Base-by-base conservation (phyloP, 2,329 filamentous ascomycete species). In the Xylariaceae sp. region DNA sequence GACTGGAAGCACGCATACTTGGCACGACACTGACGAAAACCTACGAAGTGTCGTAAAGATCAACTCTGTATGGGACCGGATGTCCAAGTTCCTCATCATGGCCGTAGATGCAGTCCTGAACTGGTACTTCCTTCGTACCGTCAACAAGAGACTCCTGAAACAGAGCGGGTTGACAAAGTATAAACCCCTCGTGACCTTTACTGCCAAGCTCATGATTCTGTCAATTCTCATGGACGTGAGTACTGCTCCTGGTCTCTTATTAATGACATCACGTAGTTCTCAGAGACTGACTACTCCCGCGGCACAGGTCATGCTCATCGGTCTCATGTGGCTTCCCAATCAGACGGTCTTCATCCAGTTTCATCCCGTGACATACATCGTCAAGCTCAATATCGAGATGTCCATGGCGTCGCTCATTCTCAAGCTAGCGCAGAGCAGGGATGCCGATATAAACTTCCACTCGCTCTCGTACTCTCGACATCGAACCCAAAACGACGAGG, bases 41-140 rank as follows among this genome's bases (percentile, higher is more conserved):
- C 7, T 27, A 10, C 14, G 3, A 18, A 58, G 53, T 1, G 52
- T 50, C 26, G 59, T 70, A 5, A 35, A 44, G 1, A 56, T 73
- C 35, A 75, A 75, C 40, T 48, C 60, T 0, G 51, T 67, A 15
- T 75, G 70, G 70, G 70, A 75, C 31, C 63, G 68, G 16, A 53
- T 61, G 18, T 68, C 69, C 10, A 75, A 75, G 40, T 57, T 64
- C 1, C 53, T 75, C 3, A 71, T 72, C 39, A 48, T 72, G 3
- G 30, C 70, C 2, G 57, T 73, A 5, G 70, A 75, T 36, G 66
- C 59, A 1, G 50, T 45, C 0, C 58, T 75, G n/a, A 75, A 75
- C 37, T 64, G 57, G 47, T 72, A 69, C 41, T 75, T 75, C 43
- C 54, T 75, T 3, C 45, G 50, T 5, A 59, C 53, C 1, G 67